phyloP scores from a whole-genome alignment of 306 rosid species.

The Vicia faba region DNA sequence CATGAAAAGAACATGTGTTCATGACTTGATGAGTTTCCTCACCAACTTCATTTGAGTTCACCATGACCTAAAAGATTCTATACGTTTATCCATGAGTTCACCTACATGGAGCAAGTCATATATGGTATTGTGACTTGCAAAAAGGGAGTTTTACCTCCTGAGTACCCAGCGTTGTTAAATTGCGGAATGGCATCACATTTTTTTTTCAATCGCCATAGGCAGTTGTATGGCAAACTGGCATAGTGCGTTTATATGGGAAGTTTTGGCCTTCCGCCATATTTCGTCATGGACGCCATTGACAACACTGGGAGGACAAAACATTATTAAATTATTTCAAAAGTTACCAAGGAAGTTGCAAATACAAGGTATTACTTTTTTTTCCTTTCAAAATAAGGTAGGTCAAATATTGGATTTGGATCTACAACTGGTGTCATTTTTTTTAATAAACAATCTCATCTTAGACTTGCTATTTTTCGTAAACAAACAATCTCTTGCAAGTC shows the following conservation, averaged over 20 bases:
- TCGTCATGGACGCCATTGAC: neutral
- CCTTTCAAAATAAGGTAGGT: too few relatives aligned
- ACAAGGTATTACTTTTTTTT: too few relatives aligned
- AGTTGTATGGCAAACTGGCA: too few relatives aligned
- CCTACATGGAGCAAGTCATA: neutral
- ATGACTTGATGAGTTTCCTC: neutral
- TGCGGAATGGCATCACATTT: neutral
- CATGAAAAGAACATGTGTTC: slow-evolving; percentile 22
- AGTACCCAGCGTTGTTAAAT: neutral
- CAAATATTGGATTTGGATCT: too few relatives aligned
- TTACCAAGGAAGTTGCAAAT: too few relatives aligned
- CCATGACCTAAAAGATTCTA: neutral
- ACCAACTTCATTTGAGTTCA: neutral
- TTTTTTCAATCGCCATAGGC: neutral
- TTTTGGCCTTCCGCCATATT: neutral
- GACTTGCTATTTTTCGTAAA: too few relatives aligned
- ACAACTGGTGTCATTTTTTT: too few relatives aligned
- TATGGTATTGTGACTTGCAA: neutral
- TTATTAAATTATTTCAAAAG: neutral
- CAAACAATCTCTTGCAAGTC: neutral
- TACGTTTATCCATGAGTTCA: neutral
- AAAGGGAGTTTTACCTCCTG: neutral
- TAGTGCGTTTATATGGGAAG: neutral
- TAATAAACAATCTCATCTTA: too few relatives aligned
- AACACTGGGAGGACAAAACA: neutral